phyloP scores from a whole-genome alignment of 768 basidiomycete genomes.

The Lactarius sanguifluus region DNA sequence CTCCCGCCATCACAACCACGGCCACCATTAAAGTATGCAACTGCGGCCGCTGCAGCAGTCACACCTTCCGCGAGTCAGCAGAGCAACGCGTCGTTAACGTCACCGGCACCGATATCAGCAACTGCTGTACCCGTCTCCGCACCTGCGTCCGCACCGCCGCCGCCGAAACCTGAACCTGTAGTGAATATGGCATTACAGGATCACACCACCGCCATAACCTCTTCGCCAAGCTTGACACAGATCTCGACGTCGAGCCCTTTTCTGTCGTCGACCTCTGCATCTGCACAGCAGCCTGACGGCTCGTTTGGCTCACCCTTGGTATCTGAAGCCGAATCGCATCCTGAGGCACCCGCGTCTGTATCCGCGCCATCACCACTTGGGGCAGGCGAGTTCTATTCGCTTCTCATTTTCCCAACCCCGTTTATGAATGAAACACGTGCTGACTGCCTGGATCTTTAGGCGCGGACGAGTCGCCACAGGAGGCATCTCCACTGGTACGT shows the following conservation, averaged over 20 bases:
- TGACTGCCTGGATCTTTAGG: conserved; percentile 12
- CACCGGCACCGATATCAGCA: conserved; percentile 40
- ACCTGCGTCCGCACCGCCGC: conserved; percentile 39
- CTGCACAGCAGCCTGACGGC: conserved; percentile 60
- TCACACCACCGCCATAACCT: conserved; percentile 43
- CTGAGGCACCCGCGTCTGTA: conserved; percentile 42
- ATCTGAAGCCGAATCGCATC: conserved; percentile 58
- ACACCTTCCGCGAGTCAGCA: conserved; percentile 35
- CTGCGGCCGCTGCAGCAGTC: conserved; percentile 78
- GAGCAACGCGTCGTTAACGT: conserved; percentile 38
- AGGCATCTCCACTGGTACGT: conserved; percentile 18
- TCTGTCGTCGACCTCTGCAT: conserved; percentile 66
- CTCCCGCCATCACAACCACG: conserved; percentile 56
- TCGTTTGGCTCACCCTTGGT: conserved; percentile 74
- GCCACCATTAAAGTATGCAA: conserved; percentile 86
- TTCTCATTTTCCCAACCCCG: not conserved
- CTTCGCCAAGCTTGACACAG: conserved; percentile 85
- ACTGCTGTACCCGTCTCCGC: conserved; percentile 41
- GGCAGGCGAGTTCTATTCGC: conserved; percentile 9
- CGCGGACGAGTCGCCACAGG: conserved; percentile 20
- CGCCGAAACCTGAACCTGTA: conserved; percentile 34
- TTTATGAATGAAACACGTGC: not conserved
- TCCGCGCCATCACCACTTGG: conserved; percentile 60
- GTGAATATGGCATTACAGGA: conserved; percentile 35
- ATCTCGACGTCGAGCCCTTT: conserved; percentile 80